Percentiles rank a stretch among this genome's conserved stretches.
Conservation (phyloP, 495 filamentous ascomycete species). For the Eremomyces bilateralis region DNA sequence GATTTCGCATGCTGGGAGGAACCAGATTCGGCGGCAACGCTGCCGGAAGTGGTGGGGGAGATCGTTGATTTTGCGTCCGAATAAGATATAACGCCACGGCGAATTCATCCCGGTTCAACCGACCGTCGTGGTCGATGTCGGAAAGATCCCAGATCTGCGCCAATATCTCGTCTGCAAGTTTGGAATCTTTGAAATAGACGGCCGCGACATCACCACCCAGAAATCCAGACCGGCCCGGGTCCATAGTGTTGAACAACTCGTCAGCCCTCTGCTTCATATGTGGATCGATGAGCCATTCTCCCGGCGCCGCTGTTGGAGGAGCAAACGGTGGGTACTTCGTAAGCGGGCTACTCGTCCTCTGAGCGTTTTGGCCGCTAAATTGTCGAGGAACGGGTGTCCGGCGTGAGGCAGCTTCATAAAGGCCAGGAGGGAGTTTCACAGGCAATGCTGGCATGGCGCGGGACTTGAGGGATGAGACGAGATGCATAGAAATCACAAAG, state of each 20-base stretch:
- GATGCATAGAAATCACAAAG: conserved; percentile 96
- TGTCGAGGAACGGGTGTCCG: conserved; percentile 41
- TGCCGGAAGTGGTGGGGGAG: conserved; percentile 33
- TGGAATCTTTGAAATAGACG: conserved; percentile 76
- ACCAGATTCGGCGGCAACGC: conserved; percentile 59
- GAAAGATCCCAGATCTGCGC: conserved; percentile 97
- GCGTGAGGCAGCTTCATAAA: conserved; percentile 82
- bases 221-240: conserved; percentile 52
- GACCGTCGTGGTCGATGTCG: conserved; percentile 79
- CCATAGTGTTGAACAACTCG: conserved; percentile 57
- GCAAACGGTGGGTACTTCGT: conserved; percentile 28
- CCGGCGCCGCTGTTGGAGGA: conserved; percentile 32
- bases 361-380: conserved; percentile 39
- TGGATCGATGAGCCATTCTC: conserved; percentile 62
- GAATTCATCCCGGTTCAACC: conserved; percentile 72
- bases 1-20: conserved; percentile 71
- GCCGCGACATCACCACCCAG: conserved; percentile 95
- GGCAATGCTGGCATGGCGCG: conserved; percentile 62
- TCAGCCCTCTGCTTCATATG: conserved; percentile 77
- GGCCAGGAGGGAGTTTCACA: conserved; percentile 54
- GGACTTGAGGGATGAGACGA: conserved; percentile 74
- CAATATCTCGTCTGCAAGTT: conserved; percentile 68
- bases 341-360: conserved; percentile 51
- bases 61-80: conserved; percentile 57
- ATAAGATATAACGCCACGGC: conserved; percentile 97